phyloP scores from a whole-genome alignment of 495 filamentous ascomycete species.

The Lasiosphaeria hispida region DNA sequence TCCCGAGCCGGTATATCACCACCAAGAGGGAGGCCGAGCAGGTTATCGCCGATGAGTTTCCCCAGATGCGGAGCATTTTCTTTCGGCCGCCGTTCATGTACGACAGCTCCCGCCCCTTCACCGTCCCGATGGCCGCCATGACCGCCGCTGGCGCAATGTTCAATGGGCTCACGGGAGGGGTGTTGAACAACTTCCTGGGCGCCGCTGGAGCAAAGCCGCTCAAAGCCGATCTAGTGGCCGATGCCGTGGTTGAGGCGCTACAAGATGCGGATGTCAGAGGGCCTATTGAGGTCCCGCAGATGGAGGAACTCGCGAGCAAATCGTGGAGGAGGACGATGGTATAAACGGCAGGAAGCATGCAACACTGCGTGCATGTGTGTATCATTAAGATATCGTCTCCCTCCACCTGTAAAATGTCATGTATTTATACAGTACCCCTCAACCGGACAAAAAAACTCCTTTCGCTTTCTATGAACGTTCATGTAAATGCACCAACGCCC shows the following conservation, averaged over 20 bases:
- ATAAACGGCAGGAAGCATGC: slow-evolving; percentile 35
- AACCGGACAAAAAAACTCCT: background rate
- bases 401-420: background rate
- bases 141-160: slow-evolving; percentile 65
- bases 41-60: slow-evolving; percentile 67
- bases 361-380: slow-evolving; percentile 5
- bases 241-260: slow-evolving; percentile 79
- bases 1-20: slow-evolving; percentile 81
- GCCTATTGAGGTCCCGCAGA: slow-evolving; percentile 62
- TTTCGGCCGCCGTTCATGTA: slow-evolving; percentile 86
- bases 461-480: slow-evolving; percentile 1
- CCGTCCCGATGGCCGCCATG: slow-evolving; percentile 75
- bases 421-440: background rate
- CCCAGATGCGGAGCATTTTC: slow-evolving; percentile 74
- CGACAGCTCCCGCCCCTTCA: slow-evolving; percentile 76
- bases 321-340: slow-evolving; percentile 82
- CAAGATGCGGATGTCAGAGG: slow-evolving; percentile 67
- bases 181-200: slow-evolving; percentile 70
- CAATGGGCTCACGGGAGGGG: slow-evolving; percentile 71
- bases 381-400: background rate
- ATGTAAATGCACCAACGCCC: background rate
- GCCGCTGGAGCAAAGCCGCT: slow-evolving; percentile 81
- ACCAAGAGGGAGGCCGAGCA: slow-evolving; percentile 91
- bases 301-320: slow-evolving; percentile 70
- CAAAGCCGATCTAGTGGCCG: slow-evolving; percentile 78